Evolutionary conservation across 352 stramenopile species (phyloP).

Genomic region (Globisporangium viniferum): DNA sequence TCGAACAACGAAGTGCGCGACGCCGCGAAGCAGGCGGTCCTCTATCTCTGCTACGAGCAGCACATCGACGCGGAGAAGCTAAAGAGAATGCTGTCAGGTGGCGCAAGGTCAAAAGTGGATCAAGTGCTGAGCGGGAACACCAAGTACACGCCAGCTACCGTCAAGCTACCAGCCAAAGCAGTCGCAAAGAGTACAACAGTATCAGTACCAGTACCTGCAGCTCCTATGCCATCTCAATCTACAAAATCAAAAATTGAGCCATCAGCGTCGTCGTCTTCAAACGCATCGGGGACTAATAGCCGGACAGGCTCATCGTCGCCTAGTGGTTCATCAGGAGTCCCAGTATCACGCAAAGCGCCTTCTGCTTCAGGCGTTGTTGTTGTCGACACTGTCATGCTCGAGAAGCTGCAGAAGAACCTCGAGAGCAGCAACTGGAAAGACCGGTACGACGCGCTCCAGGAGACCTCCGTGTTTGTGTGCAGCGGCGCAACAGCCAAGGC

Average conservation of each 20-base stretch:
- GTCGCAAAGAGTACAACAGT: neutral
- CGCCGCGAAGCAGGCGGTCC: slow-evolving; percentile 52
- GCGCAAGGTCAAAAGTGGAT: slow-evolving; percentile 46
- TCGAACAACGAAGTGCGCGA: slow-evolving; percentile 78
- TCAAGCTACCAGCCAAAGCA: slow-evolving; percentile 7
- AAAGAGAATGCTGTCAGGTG: slow-evolving; percentile 49
- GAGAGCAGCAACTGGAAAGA: slow-evolving; percentile 82
- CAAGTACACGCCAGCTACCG: slow-evolving; percentile 23
- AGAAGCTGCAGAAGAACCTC: slow-evolving; percentile 41
- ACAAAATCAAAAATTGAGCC: neutral
- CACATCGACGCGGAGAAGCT: slow-evolving; percentile 39
- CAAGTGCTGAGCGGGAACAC: slow-evolving; percentile 31
- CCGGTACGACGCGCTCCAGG: slow-evolving; percentile 56
- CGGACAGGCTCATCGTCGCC: neutral
- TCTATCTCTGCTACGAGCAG: slow-evolving; percentile 44
- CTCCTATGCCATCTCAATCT: neutral
- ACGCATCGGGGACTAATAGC: neutral
- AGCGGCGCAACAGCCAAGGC: slow-evolving; percentile 1
- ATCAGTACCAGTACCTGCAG: neutral
- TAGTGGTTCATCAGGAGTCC: neutral
- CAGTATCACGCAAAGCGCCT: neutral
- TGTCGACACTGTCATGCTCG: slow-evolving; percentile 40
- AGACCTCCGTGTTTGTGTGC: slow-evolving; percentile 37
- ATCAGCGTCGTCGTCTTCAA: neutral
- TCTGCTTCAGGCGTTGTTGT: slow-evolving; percentile 10